phyloP scores from a whole-genome alignment of 805 yeast genomes.

The Saturnispora hagleri region DNA sequence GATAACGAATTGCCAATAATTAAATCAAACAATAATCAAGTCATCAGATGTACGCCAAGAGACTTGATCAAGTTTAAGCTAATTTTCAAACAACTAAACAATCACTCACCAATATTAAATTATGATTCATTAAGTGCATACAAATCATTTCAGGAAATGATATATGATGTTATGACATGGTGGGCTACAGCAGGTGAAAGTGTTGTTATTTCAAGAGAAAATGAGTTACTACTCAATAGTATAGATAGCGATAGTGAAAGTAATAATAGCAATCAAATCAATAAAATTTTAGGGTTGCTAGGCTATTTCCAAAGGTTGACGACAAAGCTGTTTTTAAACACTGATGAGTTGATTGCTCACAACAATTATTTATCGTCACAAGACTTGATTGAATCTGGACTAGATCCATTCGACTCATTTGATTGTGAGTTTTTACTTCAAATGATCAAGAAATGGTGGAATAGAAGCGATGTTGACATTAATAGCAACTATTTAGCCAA shows the following conservation, averaged over 20 bases:
- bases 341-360: conserved; percentile 30
- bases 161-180: conserved; percentile 66
- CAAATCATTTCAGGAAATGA: conserved; percentile 25
- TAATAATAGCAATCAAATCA: conserved; percentile 17
- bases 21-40: conserved; percentile 7
- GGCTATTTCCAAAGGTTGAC: conserved; percentile 48
- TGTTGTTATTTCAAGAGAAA: conserved; percentile 32
- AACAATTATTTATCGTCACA: conserved; percentile 15
- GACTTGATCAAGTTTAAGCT: conserved; percentile 30
- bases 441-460: conserved; percentile 41
- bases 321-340: conserved; percentile 31
- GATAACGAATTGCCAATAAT: conserved; percentile 16
- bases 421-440: conserved; percentile 38
- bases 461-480: conserved; percentile 32
- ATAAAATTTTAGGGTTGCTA: conserved; percentile 27
- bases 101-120: neutral
- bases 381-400: conserved; percentile 48
- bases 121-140: conserved; percentile 13
- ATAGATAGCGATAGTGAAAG: conserved; percentile 10
- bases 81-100: conserved; percentile 16
- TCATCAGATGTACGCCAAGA: conserved; percentile 27
- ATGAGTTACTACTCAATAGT: conserved; percentile 25
- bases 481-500: conserved; percentile 30
- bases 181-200: conserved; percentile 82
- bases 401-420: conserved; percentile 41